phyloP scores from a whole-genome alignment of 2,329 filamentous ascomycete species.

The Ceratocystis papillata region DNA sequence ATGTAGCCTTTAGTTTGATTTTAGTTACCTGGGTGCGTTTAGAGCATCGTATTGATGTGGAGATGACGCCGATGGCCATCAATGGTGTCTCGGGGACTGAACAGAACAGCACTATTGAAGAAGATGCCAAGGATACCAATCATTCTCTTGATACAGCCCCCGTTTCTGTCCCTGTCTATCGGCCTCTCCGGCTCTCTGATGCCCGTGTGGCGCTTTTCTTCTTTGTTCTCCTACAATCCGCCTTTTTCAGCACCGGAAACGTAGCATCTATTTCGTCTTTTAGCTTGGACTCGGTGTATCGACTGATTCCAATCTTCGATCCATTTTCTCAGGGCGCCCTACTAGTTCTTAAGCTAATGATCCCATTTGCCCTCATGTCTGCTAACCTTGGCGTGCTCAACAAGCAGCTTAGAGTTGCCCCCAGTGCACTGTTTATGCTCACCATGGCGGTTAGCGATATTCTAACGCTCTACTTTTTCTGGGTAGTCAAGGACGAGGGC shows the following conservation, averaged over 20 bases:
- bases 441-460: conserved; percentile 88
- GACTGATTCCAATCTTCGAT: conserved; percentile 83
- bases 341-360: conserved; percentile 77
- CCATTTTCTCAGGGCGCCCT: conserved; percentile 85
- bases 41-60: conserved; percentile 50
- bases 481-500: conserved; percentile 91
- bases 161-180: conserved; percentile 33
- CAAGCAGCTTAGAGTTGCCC: conserved; percentile 68
- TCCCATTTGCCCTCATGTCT: conserved; percentile 85
- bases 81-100: background rate
- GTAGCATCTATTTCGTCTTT: conserved; percentile 89
- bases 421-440: conserved; percentile 83
- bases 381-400: conserved; percentile 93
- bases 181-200: conserved; percentile 69
- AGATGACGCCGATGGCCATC: background rate
- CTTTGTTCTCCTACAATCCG: conserved; percentile 85
- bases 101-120: conserved; percentile 18
- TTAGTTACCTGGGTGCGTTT: conserved; percentile 85
- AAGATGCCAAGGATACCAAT: conserved; percentile 25
- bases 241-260: conserved; percentile 95
- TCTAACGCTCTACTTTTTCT: conserved; percentile 93
- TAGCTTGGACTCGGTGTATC: conserved; percentile 77
- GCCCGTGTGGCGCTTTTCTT: conserved; percentile 86
- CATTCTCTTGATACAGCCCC: conserved; percentile 20
- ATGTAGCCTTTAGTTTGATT: conserved; percentile 74